Base-by-base conservation (phyloP, 129 eudicot genomes). In the Helianthus tuberosus region DNA sequence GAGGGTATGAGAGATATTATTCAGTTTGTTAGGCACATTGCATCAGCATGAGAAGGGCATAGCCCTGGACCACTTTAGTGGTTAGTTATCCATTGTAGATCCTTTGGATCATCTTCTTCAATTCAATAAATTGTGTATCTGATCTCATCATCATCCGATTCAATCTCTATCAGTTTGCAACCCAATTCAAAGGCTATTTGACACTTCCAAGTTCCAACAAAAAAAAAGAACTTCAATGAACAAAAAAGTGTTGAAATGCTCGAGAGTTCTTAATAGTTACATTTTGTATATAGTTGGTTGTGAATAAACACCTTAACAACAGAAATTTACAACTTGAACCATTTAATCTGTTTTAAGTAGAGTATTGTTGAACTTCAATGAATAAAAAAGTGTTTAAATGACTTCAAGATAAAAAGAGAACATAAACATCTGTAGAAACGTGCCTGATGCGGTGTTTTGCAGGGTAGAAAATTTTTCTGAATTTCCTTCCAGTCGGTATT, bases 361-460 rank as follows among this genome's bases (percentile, higher is more conserved):
- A 50, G 60, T 32, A 16, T 50, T 29, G n/a, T n/a, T n/a, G 23
- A 20, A 20, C 23, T 20, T 20, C 23, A 20, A 20, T 20, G 23
- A 20, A 20, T 20, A 20, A 20, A 20, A 20, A 20, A 20, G 23
- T 20, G 23, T 20, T 15, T n/a, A 25, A 14, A 16, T 50, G 49
- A 14, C 58, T 20, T 20, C 35, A 44, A 14, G 58, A 36, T 48
- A 39, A 52, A 2, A 75, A 55, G 55, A 15, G 11, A 71, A 17
- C 7, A 65, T 44, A 23, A 46, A 6, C 15, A 52, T 11, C 14
- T 15, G 29, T 47, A 76, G n/a, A 15, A 75, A 58, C 77, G 66
- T 83, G 88, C 98, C 97, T 93, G 98, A 85, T 93, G 96, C 73
- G 84, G 84, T 17, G 93, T 75, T 85, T 93, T 93, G 83, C 97